Percentiles rank a stretch among this genome's conserved stretches.
phyloP scores from a whole-genome alignment of 2,329 filamentous ascomycete genomes.

The Alternaria consortialis region DNA sequence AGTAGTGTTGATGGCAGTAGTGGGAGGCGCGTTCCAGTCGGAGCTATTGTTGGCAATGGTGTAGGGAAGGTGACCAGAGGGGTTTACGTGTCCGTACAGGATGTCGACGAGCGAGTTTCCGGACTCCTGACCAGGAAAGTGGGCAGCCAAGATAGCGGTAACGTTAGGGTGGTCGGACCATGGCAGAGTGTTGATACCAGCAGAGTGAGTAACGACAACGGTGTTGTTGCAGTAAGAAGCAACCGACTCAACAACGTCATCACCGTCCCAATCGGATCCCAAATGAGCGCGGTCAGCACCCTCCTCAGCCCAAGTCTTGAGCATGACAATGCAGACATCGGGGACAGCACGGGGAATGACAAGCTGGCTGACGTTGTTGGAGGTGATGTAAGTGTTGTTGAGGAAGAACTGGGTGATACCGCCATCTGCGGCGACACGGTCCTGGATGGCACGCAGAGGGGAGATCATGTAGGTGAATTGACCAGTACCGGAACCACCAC shows the following conservation, averaged over 20 bases:
- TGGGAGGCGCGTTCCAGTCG: slow-evolving; percentile 68
- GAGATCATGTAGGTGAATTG: slow-evolving; percentile 53
- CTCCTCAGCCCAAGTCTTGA: slow-evolving; percentile 64
- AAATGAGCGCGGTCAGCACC: slow-evolving; percentile 55
- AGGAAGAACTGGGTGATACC: slow-evolving; percentile 57
- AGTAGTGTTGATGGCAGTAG: slow-evolving; percentile 51
- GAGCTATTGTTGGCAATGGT: slow-evolving; percentile 77
- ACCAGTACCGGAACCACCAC: slow-evolving; percentile 56
- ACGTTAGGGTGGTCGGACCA: slow-evolving; percentile 55
- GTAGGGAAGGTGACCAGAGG: slow-evolving; percentile 83
- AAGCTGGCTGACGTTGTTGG: slow-evolving; percentile 37
- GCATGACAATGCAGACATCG: slow-evolving; percentile 65
- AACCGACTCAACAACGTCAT: slow-evolving; percentile 55
- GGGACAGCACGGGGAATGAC: slow-evolving; percentile 47
- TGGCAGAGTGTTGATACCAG: slow-evolving; percentile 54
- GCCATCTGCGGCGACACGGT: slow-evolving; percentile 35
- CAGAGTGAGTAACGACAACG: slow-evolving; percentile 59
- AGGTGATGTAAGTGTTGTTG: slow-evolving; percentile 54
- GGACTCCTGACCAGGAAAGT: slow-evolving; percentile 54
- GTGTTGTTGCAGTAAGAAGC: slow-evolving; percentile 61
- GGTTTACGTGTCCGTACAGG: slow-evolving; percentile 79
- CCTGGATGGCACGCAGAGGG: slow-evolving; percentile 54
- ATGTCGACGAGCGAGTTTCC: slow-evolving; percentile 54
- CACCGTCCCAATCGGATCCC: slow-evolving; percentile 54
- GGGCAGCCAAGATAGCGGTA: slow-evolving; percentile 55